These are phyloP conservation scores for Lentinula boryana DNA, from an alignment of 768 basidiomycete genomes.

Conservation along the genomic window DNA sequence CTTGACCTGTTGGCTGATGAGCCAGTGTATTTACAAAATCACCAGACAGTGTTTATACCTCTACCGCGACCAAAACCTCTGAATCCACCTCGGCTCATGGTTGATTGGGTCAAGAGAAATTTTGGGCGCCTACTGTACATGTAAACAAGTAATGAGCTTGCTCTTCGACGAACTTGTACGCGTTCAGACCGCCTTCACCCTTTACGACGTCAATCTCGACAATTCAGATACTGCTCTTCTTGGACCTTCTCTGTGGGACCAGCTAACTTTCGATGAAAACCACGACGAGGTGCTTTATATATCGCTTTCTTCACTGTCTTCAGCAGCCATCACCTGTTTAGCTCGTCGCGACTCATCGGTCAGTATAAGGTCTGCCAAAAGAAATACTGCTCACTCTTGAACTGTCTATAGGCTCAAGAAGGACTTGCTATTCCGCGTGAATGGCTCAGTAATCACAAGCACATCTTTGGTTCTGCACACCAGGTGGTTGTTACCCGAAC, in stretches of 20 bases:
- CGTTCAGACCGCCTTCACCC: constrained; percentile 20
- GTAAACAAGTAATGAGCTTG: constrained; percentile 24
- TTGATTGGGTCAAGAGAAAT: neutral
- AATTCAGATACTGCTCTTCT: constrained; percentile 21
- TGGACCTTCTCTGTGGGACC: constrained; percentile 25
- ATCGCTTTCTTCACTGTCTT: constrained; percentile 14
- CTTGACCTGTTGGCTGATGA: constrained; percentile 39
- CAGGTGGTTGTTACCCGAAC: constrained; percentile 17
- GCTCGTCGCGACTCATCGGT: constrained; percentile 33
- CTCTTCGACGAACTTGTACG: constrained; percentile 23
- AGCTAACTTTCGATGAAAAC: constrained; percentile 1
- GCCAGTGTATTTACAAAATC: constrained; percentile 11
- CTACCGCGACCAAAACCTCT: constrained; percentile 55
- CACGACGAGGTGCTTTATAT: constrained; percentile 5
- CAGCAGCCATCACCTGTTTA: constrained; percentile 24
- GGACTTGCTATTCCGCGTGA: constrained; percentile 33
- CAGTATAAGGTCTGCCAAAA: constrained; percentile 2
- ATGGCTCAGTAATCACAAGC: constrained; percentile 31
- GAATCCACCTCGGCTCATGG: constrained; percentile 47
- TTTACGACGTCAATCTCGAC: constrained; percentile 12
- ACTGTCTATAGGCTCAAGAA: neutral
- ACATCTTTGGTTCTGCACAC: constrained; percentile 23
- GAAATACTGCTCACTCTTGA: neutral
- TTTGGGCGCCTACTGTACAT: neutral
- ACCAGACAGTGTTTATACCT: constrained; percentile 22